Evolutionary conservation across 371 early-diverging fungal genomes (phyloP).

Genomic region (Apophysomyces elegans): DNA sequence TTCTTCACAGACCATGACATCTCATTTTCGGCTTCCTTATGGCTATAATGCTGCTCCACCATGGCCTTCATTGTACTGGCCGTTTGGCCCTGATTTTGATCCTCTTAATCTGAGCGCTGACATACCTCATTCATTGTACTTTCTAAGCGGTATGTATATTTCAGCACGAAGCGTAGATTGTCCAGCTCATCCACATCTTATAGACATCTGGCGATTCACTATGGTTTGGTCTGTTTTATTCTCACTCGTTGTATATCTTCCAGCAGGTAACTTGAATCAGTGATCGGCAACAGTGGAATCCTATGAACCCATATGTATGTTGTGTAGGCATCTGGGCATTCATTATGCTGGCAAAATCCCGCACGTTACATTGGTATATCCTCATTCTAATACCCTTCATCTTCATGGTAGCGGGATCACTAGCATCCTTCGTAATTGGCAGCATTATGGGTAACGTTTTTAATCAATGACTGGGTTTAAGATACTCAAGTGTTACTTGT

Average conservation of each 20-base stretch:
- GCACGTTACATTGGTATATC: constrained; percentile 55
- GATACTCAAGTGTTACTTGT: no score
- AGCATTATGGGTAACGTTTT: constrained; percentile 58
- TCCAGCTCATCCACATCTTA: neutral
- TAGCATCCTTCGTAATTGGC: constrained; percentile 63
- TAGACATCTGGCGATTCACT: constrained; percentile 57
- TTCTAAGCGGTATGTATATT: constrained; percentile 39
- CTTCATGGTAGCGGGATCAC: constrained; percentile 56
- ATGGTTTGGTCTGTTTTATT: constrained; percentile 53
- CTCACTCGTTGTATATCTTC: constrained; percentile 43
- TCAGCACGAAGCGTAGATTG: constrained; percentile 7
- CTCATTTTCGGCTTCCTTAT: constrained; percentile 53
- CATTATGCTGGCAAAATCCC: constrained; percentile 53
- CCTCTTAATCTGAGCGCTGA: constrained; percentile 47
- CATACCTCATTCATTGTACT: constrained; percentile 52
- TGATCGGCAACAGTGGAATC: no score
- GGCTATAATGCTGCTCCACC: constrained; percentile 57
- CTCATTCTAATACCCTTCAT: constrained; percentile 53
- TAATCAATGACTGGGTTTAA: neutral
- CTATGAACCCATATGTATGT: no score
- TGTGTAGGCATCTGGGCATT: constrained; percentile 36
- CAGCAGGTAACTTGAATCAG: constrained; percentile 40
- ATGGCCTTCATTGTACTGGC: constrained; percentile 73
- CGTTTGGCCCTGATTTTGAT: constrained; percentile 50
- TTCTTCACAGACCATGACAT: constrained; percentile 30